Percentiles rank a stretch among this genome's conserved stretches.
Conservation (phyloP, 139 green algal species). For the Trebouxia sp. region DNA sequence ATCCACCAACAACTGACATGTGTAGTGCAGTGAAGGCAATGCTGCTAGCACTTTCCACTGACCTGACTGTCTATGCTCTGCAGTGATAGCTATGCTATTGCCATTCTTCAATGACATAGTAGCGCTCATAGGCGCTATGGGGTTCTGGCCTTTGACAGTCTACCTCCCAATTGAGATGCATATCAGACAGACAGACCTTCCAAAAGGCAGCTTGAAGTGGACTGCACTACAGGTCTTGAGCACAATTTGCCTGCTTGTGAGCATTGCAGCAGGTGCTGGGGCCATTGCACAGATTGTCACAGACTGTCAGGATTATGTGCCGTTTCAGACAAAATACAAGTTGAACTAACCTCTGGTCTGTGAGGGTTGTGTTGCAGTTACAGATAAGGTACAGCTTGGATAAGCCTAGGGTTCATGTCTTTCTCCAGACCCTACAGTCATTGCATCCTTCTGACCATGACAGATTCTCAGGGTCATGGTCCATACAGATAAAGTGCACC, state of each 20-base stretch:
- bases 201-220: not conserved
- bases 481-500: too few species aligned
- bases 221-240: not conserved
- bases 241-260: not conserved
- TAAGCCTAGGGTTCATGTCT: too few species aligned
- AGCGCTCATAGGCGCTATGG: not conserved
- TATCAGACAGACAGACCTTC: not conserved
- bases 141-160: conserved; percentile 13
- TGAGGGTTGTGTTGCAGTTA: not conserved
- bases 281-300: not conserved
- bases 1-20: not conserved
- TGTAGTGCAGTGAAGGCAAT: not conserved
- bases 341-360: not conserved
- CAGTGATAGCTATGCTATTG: not conserved
- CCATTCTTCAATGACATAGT: conserved; percentile 18
- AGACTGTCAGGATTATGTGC: not conserved
- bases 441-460: too few species aligned
- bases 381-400: not conserved
- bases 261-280: not conserved
- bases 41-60: not conserved
- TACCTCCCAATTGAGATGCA: conserved; percentile 15
- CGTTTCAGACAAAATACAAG: not conserved
- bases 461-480: too few species aligned
- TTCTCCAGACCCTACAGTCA: too few species aligned
- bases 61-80: not conserved